A percentile compares a stretch with the other conserved stretches of the same genome.
These are phyloP conservation scores for Lactarius hatsudake DNA, from an alignment of 768 basidiomycete species.

Conservation along the genomic window DNA sequence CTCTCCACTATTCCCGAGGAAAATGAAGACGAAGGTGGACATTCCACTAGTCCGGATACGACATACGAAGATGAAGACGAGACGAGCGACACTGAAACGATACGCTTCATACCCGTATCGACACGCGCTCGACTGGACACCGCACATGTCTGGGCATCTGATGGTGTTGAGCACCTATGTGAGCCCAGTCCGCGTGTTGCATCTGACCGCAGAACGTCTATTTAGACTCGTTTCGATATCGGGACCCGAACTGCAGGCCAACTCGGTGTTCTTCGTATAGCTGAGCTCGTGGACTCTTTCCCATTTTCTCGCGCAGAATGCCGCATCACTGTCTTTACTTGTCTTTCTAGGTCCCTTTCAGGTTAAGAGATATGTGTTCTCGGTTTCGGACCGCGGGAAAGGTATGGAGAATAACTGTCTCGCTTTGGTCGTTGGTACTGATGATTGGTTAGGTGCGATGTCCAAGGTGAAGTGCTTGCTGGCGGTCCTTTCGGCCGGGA, in stretches of 20 bases:
- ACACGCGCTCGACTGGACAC: neutral
- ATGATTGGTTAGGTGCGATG: conserved; percentile 1
- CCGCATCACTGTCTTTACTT: conserved; percentile 12
- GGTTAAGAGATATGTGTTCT: neutral
- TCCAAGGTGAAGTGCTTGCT: conserved; percentile 5
- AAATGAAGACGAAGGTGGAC: conserved; percentile 1
- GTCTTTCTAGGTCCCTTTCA: conserved; percentile 4
- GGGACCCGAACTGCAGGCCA: neutral
- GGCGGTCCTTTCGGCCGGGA: conserved; percentile 21
- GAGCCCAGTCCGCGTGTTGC: neutral
- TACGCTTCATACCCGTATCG: neutral
- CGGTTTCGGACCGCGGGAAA: neutral
- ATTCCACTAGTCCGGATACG: neutral
- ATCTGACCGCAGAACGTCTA: conserved; percentile 8
- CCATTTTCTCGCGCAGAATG: neutral
- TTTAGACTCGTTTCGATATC: conserved; percentile 1
- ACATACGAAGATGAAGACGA: conserved; percentile 2
- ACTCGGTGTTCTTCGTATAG: neutral
- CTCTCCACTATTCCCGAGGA: conserved; percentile 17
- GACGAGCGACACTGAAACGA: conserved; percentile 7
- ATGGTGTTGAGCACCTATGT: neutral
- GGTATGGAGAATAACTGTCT: neutral
- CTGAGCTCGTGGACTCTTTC: conserved; percentile 22
- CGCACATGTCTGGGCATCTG: neutral
- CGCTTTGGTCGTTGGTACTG: neutral